A percentile compares a stretch with the other conserved stretches of the same genome.
Conservation (phyloP, 2,329 filamentous ascomycete genomes). For the Sordariomycetes sp. region DNA sequence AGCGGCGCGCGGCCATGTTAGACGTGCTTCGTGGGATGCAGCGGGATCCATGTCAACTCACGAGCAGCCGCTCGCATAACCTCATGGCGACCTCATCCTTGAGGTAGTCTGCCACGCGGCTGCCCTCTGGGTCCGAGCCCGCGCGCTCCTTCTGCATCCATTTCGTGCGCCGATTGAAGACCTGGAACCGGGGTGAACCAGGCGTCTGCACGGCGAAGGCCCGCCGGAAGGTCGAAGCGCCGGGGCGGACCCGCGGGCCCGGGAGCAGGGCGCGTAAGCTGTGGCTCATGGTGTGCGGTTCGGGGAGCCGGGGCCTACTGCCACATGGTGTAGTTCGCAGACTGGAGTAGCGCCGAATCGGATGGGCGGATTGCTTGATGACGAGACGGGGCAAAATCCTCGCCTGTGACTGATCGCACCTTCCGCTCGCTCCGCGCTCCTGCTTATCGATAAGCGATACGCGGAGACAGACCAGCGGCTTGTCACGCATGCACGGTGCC, state of each 20-base stretch:
- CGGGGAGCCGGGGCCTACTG: neutral
- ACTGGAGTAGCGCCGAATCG: neutral
- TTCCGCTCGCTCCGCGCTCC: neutral
- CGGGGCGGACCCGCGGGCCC: neutral
- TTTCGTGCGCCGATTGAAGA: conserved; percentile 84
- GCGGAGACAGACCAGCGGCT: neutral
- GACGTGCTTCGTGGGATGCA: neutral
- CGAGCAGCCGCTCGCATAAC: conserved; percentile 73
- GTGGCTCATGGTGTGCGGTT: conserved; percentile 1
- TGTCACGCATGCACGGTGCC: neutral
- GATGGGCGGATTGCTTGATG: neutral
- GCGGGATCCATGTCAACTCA: conserved; percentile 19
- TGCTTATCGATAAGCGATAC: neutral
- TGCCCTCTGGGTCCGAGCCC: conserved; percentile 53
- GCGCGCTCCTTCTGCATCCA: conserved; percentile 85
- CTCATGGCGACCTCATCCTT: conserved; percentile 83
- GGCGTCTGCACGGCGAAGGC: conserved; percentile 68
- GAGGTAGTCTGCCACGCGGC: conserved; percentile 78
- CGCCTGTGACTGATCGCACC: neutral
- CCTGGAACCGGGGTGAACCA: conserved; percentile 66
- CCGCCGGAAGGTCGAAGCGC: conserved; percentile 18
- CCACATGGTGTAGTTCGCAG: neutral
- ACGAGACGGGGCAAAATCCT: neutral
- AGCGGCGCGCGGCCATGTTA: neutral
- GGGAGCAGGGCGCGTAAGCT: neutral